These are phyloP conservation scores for Boletus semigastroideus DNA, from an alignment of 1,284 basidiomycete genomes.

Conservation along the genomic window DNA sequence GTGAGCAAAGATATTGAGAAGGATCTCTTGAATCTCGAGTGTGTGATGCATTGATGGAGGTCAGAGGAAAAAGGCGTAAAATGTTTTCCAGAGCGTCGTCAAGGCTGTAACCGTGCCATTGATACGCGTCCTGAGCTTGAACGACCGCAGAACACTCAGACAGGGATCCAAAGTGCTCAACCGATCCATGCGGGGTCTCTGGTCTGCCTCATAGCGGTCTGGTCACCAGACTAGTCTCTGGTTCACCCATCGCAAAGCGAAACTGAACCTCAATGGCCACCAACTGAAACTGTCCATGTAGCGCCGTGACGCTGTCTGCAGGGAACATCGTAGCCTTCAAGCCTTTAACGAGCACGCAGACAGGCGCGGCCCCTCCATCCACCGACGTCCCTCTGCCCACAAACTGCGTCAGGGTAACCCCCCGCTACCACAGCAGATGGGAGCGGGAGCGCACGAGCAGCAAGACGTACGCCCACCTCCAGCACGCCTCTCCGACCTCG, in stretches of 20 bases:
- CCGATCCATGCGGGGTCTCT: constrained; percentile 73
- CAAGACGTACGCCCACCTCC: constrained; percentile 53
- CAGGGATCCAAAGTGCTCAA: constrained; percentile 72
- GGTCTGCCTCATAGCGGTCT: no score
- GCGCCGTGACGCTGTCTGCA: not conserved
- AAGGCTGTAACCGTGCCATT: no score
- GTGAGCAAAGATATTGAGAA: no score
- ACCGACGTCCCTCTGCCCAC: constrained; percentile 37
- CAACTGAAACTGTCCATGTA: constrained; percentile 10
- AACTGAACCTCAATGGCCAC: constrained; percentile 63
- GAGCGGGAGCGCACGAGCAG: constrained; percentile 22
- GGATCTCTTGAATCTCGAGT: no score
- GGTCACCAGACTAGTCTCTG: no score
- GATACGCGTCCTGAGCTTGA: no score
- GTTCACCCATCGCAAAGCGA: constrained; percentile 60
- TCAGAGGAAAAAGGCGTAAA: no score
- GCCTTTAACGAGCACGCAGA: constrained; percentile 13
- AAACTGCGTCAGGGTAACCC: constrained; percentile 52
- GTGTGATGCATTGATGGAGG: no score
- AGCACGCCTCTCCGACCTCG: constrained; percentile 80
- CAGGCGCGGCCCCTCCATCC: not conserved
- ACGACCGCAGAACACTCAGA: constrained; percentile 36
- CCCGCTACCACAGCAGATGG: constrained; percentile 34
- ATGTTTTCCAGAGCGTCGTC: no score
- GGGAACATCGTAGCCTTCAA: constrained; percentile 12